A percentile compares a stretch with the other conserved stretches of the same genome.
Evolutionary conservation across 108 stramenopile species (phyloP).

Genomic region (Poteriospumella lacustris): DNA sequence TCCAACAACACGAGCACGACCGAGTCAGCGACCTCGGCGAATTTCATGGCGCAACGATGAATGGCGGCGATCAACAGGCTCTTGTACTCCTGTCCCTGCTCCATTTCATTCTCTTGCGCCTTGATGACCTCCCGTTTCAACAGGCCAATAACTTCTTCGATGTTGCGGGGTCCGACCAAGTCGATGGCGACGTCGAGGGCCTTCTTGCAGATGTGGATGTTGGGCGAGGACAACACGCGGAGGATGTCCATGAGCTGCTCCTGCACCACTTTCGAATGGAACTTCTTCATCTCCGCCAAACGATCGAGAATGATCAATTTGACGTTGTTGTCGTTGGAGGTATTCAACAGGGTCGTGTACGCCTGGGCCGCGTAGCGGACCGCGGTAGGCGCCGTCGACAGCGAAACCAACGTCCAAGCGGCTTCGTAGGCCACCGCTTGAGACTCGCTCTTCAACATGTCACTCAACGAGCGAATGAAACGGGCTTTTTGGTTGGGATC

Average conservation of each 20-base stretch:
- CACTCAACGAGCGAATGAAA: constrained; percentile 88
- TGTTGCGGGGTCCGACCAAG: constrained; percentile 81
- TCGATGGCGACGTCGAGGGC: constrained; percentile 89
- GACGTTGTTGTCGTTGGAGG: constrained; percentile 96
- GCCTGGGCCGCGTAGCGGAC: constrained; percentile 92
- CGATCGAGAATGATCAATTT: constrained; percentile 94
- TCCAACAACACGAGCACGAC: constrained; percentile 94
- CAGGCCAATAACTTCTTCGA: constrained; percentile 83
- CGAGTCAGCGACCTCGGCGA: constrained; percentile 60
- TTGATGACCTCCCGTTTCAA: constrained; percentile 92
- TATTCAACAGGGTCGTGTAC: constrained; percentile 88
- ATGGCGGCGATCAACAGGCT: constrained; percentile 87
- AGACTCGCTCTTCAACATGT: constrained; percentile 78
- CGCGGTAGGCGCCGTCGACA: constrained; percentile 94
- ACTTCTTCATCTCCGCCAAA: constrained; percentile 77
- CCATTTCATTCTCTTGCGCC: constrained; percentile 72
- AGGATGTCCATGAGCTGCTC: constrained; percentile 96
- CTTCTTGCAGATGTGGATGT: constrained; percentile 93
- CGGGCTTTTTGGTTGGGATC: constrained; percentile 95
- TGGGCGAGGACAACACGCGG: constrained; percentile 83
- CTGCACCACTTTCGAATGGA: constrained; percentile 88
- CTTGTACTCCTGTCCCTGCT: constrained; percentile 81
- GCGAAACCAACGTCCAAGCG: constrained; percentile 92
- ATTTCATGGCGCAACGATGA: constrained; percentile 55
- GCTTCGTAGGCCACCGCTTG: constrained; percentile 97